Conservation (phyloP, 345 rosid species). For the Gossypium arboreum region DNA sequence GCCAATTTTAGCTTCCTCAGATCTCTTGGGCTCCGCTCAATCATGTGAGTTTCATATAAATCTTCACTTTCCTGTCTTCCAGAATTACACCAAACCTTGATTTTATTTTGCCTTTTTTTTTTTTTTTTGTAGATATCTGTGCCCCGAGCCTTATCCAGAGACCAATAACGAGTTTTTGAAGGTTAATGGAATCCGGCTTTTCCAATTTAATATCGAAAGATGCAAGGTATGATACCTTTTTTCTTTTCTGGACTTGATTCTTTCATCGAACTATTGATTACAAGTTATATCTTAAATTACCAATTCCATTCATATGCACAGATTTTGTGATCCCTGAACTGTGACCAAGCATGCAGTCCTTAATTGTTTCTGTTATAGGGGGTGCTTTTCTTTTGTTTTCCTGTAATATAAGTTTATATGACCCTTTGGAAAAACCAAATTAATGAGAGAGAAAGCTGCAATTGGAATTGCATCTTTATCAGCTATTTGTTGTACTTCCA, state of each 20-base stretch:
- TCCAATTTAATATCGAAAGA: constrained; percentile 52
- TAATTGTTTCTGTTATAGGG: too few species aligned
- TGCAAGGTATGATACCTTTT: not conserved
- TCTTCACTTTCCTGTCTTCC: not conserved
- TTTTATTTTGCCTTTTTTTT: too few species aligned
- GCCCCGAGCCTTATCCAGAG: constrained; percentile 51
- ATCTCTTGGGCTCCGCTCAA: constrained; percentile 47
- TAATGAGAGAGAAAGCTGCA: too few species aligned
- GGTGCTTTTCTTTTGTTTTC: too few species aligned
- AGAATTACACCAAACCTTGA: too few species aligned
- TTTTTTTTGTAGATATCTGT: constrained; percentile 33
- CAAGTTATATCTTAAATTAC: not conserved
- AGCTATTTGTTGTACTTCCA: too few species aligned
- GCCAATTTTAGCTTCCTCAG: constrained; percentile 47
- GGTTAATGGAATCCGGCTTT: constrained; percentile 40
- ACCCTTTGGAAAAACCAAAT: too few species aligned
- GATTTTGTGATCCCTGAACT: too few species aligned
- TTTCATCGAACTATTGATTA: not conserved
- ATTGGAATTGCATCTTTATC: too few species aligned
- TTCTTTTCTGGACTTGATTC: not conserved
- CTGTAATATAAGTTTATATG: too few species aligned
- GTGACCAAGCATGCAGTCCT: too few species aligned
- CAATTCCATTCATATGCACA: not conserved
- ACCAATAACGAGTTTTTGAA: constrained; percentile 35
- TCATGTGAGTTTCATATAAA: constrained; percentile 32